These are phyloP conservation scores for Tolypocladium nubicola DNA, from an alignment of 2,329 filamentous ascomycete species.

Conservation along the genomic window DNA sequence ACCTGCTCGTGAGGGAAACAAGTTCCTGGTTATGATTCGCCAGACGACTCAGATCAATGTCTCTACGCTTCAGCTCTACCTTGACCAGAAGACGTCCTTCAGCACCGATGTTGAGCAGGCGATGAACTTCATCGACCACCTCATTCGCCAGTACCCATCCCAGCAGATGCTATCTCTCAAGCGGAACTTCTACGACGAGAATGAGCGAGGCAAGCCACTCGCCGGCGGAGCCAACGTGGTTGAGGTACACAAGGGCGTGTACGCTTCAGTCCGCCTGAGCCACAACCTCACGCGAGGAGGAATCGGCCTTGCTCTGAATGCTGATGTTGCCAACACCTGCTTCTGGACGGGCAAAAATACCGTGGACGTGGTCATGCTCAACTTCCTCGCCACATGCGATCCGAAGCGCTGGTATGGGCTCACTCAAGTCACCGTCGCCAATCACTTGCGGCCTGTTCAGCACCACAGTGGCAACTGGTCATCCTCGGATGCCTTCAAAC, in stretches of 20 bases:
- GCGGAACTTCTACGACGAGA: constrained; percentile 65
- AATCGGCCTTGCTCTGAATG: constrained; percentile 66
- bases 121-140: constrained; percentile 85
- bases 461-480: constrained; percentile 13
- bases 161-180: constrained; percentile 60
- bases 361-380: constrained; percentile 26
- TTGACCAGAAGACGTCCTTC: constrained; percentile 48
- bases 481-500: constrained; percentile 41
- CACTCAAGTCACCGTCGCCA: constrained; percentile 13
- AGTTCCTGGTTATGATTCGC: constrained; percentile 51
- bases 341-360: constrained; percentile 56
- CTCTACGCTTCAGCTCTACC: constrained; percentile 52
- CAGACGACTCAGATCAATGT: constrained; percentile 62
- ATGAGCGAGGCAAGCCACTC: constrained; percentile 41
- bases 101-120: constrained; percentile 63
- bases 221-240: constrained; percentile 40
- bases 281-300: constrained; percentile 38
- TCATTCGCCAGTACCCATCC: constrained; percentile 71
- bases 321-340: constrained; percentile 83
- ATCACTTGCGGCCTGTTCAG: constrained; percentile 24
- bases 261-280: constrained; percentile 71
- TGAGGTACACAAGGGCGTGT: constrained; percentile 80
- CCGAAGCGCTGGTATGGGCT: constrained; percentile 13
- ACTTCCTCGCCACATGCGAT: constrained; percentile 21
- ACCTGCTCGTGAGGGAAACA: constrained; percentile 27